Conservation (phyloP, 2,329 filamentous ascomycete species). For the Fusarium chaquense region DNA sequence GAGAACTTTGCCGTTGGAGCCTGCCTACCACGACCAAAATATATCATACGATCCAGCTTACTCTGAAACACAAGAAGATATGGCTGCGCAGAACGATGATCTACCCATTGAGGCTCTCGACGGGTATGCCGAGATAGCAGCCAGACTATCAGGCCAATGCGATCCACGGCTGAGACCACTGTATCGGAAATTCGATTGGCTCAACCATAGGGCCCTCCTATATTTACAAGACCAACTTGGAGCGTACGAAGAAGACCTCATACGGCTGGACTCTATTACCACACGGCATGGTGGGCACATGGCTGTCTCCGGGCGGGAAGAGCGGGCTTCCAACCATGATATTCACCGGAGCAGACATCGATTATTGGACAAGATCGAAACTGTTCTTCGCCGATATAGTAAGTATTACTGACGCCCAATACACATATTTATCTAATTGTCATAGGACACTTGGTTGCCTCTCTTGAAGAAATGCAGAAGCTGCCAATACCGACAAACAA, state of each 20-base stretch:
- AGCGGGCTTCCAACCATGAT: not conserved
- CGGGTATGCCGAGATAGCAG: slow-evolving; percentile 74
- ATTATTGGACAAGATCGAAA: slow-evolving; percentile 15
- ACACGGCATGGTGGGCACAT: slow-evolving; percentile 55
- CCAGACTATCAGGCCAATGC: slow-evolving; percentile 57
- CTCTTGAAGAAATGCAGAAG: slow-evolving; percentile 66
- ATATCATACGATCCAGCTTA: slow-evolving; percentile 13
- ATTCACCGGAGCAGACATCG: slow-evolving; percentile 11
- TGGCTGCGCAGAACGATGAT: slow-evolving; percentile 48
- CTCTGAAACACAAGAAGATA: slow-evolving; percentile 19
- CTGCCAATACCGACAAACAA: slow-evolving; percentile 61
- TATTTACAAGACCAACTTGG: slow-evolving; percentile 87
- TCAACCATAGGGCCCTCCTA: slow-evolving; percentile 85
- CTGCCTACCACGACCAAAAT: slow-evolving; percentile 5
- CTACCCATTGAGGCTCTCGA: slow-evolving; percentile 57
- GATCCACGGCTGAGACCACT: slow-evolving; percentile 65
- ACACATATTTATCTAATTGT: slow-evolving; percentile 6
- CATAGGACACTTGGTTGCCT: slow-evolving; percentile 68
- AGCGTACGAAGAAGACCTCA: slow-evolving; percentile 83
- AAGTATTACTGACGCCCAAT: not conserved
- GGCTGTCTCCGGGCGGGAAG: slow-evolving; percentile 32
- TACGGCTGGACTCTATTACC: slow-evolving; percentile 72
- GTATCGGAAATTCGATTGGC: slow-evolving; percentile 83
- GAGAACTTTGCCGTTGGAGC: not conserved
- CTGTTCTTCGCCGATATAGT: slow-evolving; percentile 25